Percentiles rank a stretch among this genome's conserved stretches.
Conservation (phyloP, 2,329 filamentous ascomycete genomes). For the Trichoderma lentiforme region DNA sequence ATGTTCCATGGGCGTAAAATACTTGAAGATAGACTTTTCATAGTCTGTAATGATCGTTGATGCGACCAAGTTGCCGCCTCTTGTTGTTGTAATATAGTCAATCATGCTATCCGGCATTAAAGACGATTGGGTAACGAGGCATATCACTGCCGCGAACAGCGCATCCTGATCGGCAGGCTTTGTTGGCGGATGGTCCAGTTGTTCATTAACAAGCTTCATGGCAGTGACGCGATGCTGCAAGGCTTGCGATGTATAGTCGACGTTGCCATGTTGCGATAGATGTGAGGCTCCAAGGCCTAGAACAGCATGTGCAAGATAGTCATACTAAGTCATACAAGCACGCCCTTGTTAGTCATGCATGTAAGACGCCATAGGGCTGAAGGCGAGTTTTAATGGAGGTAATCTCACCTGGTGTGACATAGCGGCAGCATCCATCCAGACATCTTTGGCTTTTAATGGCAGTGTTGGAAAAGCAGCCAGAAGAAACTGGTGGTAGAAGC, state of each 20-base stretch:
- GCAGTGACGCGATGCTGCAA: slow-evolving; percentile 36
- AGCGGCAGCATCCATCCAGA: slow-evolving; percentile 35
- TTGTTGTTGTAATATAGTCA: slow-evolving; percentile 37
- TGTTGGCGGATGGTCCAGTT: slow-evolving; percentile 27
- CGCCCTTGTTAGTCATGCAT: neutral
- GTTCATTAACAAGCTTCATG: slow-evolving; percentile 35
- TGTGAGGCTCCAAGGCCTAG: slow-evolving; percentile 38
- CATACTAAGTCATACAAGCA: slow-evolving; percentile 28
- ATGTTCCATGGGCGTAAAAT: slow-evolving; percentile 28
- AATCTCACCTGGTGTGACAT: slow-evolving; percentile 34
- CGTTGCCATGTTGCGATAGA: slow-evolving; percentile 29
- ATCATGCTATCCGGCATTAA: slow-evolving; percentile 38
- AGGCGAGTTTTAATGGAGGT: neutral
- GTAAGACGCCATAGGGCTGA: neutral
- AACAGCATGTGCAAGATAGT: slow-evolving; percentile 38
- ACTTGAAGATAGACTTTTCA: slow-evolving; percentile 24
- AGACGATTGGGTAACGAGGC: slow-evolving; percentile 35
- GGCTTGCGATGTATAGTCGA: slow-evolving; percentile 29
- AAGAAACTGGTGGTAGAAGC: slow-evolving; percentile 51
- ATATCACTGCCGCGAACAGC: slow-evolving; percentile 34
- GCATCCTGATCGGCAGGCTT: slow-evolving; percentile 35
- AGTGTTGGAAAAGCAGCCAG: slow-evolving; percentile 39
- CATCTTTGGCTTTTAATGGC: slow-evolving; percentile 30
- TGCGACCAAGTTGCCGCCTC: slow-evolving; percentile 29
- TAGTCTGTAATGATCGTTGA: slow-evolving; percentile 24